Base-by-base conservation (phyloP, 2,329 filamentous ascomycete species). In the Nothophoma quercina region DNA sequence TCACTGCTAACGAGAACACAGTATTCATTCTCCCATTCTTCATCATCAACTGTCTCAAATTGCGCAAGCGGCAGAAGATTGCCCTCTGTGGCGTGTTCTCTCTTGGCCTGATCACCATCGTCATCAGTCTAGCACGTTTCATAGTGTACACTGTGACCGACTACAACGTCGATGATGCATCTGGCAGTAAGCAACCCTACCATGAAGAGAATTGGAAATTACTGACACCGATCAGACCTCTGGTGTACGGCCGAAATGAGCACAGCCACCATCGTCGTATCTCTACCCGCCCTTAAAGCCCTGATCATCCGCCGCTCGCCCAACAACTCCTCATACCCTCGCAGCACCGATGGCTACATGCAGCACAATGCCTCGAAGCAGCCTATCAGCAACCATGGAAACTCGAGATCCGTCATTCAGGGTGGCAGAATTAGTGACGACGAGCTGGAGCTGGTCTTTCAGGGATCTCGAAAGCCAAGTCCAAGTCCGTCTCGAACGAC, bases 181-280 rank as follows among this genome's bases (percentile, higher is more conserved):
- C 56, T 26, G 64, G 62, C 23, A 60, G 62, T 67, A 54, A 29
- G 60, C 40, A n/a, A 4, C 10, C 9, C 7, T 22, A 2, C 3
- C 16, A 9, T 4, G 9, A 22, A 4, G 10, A 7, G 4, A 16
- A 12, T 13, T 5, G 5, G 4, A 19, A 7, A 5, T 10, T 55
- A 26, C 48, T 41, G 10, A 23, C n/a, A 13, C 9, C 5, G 1
- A 3, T 7, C 26, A 66, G 63, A 64, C 33, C 40, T 58, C 7
- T 64, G 60, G 60, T 64, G 59, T 22, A 64, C 62, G 16, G 62
- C 62, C 19, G 62, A 66, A 36, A 60, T 65, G 56, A 59, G 60
- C 35, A 65, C 60, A 33, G 58, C 60, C 35, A 32, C 54, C 26
- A 56, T 57, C 18, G 62, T 66, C 28, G 63, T 59, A 23, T 66